Base-by-base conservation (phyloP, 164 flowering plant genomes). In the Nelumbo lutea region DNA sequence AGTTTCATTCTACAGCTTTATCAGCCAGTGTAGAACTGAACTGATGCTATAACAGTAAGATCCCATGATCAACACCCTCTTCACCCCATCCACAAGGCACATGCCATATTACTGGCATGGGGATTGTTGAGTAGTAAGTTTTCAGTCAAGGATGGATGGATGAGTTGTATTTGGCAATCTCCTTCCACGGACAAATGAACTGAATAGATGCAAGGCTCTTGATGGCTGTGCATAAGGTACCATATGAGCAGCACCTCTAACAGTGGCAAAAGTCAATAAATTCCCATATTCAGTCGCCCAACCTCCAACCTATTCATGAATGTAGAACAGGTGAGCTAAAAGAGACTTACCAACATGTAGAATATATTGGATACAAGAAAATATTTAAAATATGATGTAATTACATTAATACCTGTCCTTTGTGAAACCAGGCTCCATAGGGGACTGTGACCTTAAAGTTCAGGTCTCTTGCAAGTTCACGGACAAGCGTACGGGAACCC, bases 191-290 rank as follows among this genome's bases (percentile, higher is more conserved):
- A 96, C 82, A 69, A 96, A 89, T 67, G 90, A 77, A 63, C 81
- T 79, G 82, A 96, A 96, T 43, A 96, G 77, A 62, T 83, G 89
- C 74, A 96, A 72, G 42, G 99, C 97, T 73, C 98, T 86, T 73
- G 90, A 79, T 9, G 99, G 99, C 74, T 89, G 97, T 58, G 99
- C 81, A 69, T 84, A 90, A 2, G 99, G 98, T 10, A 92, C 98
- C 99, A 92, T 96, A 80, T 96, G 99, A 52, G 97, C 84, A 65
- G 98, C 99, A 41, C 96, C 99, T 73, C 99, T 84, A 9, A 96
- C 99, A 1, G 98, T 96, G 5, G 95, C 93, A 79, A 96, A 96
- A 0, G 94, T 96, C 81, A 92, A 69, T 50, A 88, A 4, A 45
- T 89, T 85, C 62, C 98, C 99, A 67, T 96, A 92, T 76, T 96